Percentiles rank a stretch among this genome's conserved stretches.
phyloP scores from a whole-genome alignment of 2,329 filamentous ascomycete genomes.

The Fusarium palustre region DNA sequence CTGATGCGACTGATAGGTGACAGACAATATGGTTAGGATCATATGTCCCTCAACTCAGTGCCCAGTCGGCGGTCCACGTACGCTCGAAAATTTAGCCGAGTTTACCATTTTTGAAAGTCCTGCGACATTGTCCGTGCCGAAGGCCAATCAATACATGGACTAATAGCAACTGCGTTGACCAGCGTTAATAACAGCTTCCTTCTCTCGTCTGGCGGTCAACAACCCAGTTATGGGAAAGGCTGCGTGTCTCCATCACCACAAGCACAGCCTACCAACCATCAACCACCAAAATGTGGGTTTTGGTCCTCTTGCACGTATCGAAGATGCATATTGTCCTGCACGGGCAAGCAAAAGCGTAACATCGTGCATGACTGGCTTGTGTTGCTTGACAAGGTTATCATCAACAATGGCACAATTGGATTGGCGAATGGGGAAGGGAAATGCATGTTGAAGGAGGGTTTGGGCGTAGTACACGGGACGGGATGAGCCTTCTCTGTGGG shows the following conservation, averaged over 20 bases:
- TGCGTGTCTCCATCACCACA: slow-evolving; percentile 17
- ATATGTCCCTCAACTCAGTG: neutral
- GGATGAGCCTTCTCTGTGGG: slow-evolving; percentile 52
- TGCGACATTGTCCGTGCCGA: neutral
- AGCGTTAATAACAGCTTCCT: neutral
- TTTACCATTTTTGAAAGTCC: neutral
- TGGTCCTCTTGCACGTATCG: slow-evolving; percentile 14
- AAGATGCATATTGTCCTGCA: slow-evolving; percentile 29
- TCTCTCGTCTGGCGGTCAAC: slow-evolving; percentile 31
- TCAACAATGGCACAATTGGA: slow-evolving; percentile 13
- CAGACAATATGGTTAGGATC: neutral
- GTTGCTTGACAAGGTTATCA: slow-evolving; percentile 27
- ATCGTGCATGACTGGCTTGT: slow-evolving; percentile 34
- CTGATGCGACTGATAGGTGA: neutral
- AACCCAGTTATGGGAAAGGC: slow-evolving; percentile 23
- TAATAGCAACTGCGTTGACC: neutral
- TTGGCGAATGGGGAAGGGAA: slow-evolving; percentile 23
- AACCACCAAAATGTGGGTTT: slow-evolving; percentile 19
- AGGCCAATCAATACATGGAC: slow-evolving; percentile 1
- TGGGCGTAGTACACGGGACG: slow-evolving; percentile 47
- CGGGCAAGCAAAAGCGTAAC: slow-evolving; percentile 38
- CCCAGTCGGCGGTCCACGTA: neutral
- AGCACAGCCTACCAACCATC: slow-evolving; percentile 17
- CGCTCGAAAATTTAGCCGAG: slow-evolving; percentile 1
- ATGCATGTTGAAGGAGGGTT: slow-evolving; percentile 25